These are phyloP conservation scores for Aspergillus ruber DNA, from an alignment of 2,329 filamentous ascomycete species.

Conservation along the genomic window DNA sequence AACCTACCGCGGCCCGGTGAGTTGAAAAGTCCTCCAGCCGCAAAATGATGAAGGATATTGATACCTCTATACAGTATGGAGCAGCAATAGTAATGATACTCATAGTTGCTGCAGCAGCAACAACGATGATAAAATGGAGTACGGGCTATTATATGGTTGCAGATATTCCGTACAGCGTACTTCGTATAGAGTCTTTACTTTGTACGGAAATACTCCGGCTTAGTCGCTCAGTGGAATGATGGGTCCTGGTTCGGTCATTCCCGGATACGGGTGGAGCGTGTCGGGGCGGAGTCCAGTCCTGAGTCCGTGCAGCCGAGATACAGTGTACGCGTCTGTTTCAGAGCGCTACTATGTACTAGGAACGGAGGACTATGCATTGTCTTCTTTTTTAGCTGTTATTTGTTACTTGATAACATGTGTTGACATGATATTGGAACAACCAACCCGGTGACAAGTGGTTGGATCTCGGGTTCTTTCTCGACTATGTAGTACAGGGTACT, in stretches of 20 bases:
- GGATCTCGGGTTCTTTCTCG: not conserved
- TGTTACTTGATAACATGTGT: not conserved
- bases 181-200: no score
- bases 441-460: not conserved
- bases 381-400: not conserved
- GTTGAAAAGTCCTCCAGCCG: not conserved
- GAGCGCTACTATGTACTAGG: no score
- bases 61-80: not conserved
- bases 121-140: not conserved
- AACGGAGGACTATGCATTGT: no score
- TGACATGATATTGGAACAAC: not conserved
- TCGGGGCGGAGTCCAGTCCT: constrained; percentile 3
- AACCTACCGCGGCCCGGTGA: not conserved
- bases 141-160: no score
- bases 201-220: no score
- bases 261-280: constrained; percentile 15
- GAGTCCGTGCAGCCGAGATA: constrained; percentile 30
- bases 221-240: not conserved
- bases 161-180: no score
- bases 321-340: constrained; percentile 27
- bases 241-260: constrained; percentile 15
- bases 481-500: not conserved
- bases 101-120: not conserved
- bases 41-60: not conserved
- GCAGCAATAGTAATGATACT: not conserved